Percentiles rank a stretch among this genome's conserved stretches.
Evolutionary conservation across 2,329 filamentous ascomycete genomes (phyloP).

Genomic region (Leptographium wingfieldii): DNA sequence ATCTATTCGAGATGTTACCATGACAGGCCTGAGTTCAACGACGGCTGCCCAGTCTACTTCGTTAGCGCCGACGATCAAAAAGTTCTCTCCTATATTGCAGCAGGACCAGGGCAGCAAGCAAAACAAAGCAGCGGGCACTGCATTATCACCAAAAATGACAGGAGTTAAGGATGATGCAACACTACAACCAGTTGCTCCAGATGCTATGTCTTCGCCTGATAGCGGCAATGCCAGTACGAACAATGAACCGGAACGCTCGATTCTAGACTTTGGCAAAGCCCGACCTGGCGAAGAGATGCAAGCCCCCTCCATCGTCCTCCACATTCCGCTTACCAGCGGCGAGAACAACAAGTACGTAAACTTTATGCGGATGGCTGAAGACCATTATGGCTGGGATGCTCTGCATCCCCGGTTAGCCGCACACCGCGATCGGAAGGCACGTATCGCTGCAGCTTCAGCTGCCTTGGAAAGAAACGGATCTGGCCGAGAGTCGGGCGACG

Average conservation of each 20-base stretch:
- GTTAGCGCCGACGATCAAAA: slow-evolving; percentile 23
- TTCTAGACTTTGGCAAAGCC: slow-evolving; percentile 48
- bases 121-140: slow-evolving; percentile 21
- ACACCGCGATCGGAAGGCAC: slow-evolving; percentile 73
- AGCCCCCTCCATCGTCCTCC: slow-evolving; percentile 70
- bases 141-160: slow-evolving; percentile 37
- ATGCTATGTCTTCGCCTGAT: slow-evolving; percentile 19
- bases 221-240: slow-evolving; percentile 11
- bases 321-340: slow-evolving; percentile 60
- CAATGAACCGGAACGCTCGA: slow-evolving; percentile 33
- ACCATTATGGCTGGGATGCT: slow-evolving; percentile 88
- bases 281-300: slow-evolving; percentile 45
- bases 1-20: slow-evolving; percentile 15
- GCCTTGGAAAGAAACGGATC: slow-evolving; percentile 67
- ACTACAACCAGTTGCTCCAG: slow-evolving; percentile 19
- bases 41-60: slow-evolving; percentile 2
- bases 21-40: slow-evolving; percentile 10
- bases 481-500: slow-evolving; percentile 58
- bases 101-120: slow-evolving; percentile 29
- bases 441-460: slow-evolving; percentile 79
- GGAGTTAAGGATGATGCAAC: slow-evolving; percentile 30
- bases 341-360: slow-evolving; percentile 87
- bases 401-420: slow-evolving; percentile 84
- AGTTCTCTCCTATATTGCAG: slow-evolving; percentile 30
- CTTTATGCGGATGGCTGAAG: slow-evolving; percentile 86